Evolutionary conservation across 2,329 filamentous ascomycete species (phyloP), one percentile per base, ranked within the genome.

Genomic region (Hypoxylon sp.): DNA sequence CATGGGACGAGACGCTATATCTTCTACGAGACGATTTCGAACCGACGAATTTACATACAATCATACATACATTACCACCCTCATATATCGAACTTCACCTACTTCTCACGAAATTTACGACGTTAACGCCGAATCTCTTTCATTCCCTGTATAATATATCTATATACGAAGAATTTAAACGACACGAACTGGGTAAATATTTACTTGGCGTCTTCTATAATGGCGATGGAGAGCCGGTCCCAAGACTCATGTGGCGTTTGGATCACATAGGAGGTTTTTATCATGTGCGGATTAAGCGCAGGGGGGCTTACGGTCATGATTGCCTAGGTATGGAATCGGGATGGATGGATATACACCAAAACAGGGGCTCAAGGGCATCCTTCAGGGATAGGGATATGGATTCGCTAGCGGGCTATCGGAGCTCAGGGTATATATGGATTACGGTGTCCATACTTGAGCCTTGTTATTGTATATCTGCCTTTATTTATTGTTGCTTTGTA

Each of bases 11-110:
- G 27, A 44, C 14, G 13, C 31, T 49, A 11, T 44, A 17, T 30
- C 14, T 42, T 8, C n/a, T n/a, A 14, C 30, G 0, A 22, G 7
- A 33, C 14, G 81, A 82, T 50, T 76, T 73, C 84, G 33, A 79
- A 76, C 51, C 73, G 53, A 67, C 25, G 46, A 46, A 37, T 56
- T 13, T 14, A 61, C 33, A 56, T 44, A 42, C 35, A 22, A 60
- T 17, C 31, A 22, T 10, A 40, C 46, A 5, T 8, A 51, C 25
- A 42, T 3, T 61, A 53, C 22, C 17, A 22, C 33, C 2, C 33
- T 50, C 37, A 44, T 8, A 20, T 35, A 58, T 20, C 8, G 5
- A 33, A 30, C 31, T 53, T 6, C 57, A 54, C 42, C 4, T 62
- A 25, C 54, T 63, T 65, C 44, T 72, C 53, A 75, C 58, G 73